Percentiles rank a stretch among this genome's conserved stretches.
Conservation (phyloP, 179 eudicot species). For the Silene coronaria region DNA sequence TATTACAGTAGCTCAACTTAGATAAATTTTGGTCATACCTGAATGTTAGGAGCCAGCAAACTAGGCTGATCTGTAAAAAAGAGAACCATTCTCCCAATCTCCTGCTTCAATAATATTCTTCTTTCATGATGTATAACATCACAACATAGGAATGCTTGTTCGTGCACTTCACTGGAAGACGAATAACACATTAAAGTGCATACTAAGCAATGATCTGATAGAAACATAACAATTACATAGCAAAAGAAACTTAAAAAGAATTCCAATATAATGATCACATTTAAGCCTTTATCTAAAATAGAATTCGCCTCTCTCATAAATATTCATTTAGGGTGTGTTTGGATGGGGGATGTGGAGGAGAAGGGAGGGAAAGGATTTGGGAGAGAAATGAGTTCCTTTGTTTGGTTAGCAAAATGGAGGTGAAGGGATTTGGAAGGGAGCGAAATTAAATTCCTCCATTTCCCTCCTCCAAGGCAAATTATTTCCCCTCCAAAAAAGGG, state of each 20-base stretch:
- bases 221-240: neutral
- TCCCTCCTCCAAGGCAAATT: no score
- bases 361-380: no score
- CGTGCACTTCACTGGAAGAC: conserved; percentile 79
- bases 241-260: neutral
- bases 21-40: conserved; percentile 39
- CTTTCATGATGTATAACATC: conserved; percentile 91
- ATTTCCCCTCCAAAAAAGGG: no score
- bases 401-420: no score
- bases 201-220: neutral
- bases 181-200: conserved; percentile 11
- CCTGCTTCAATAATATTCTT: conserved; percentile 86
- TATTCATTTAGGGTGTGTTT: neutral
- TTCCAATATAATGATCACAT: neutral
- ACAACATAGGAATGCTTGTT: conserved; percentile 78
- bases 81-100: conserved; percentile 95
- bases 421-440: no score
- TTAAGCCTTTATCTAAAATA: neutral
- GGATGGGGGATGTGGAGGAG: no score
- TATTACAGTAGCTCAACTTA: conserved; percentile 37
- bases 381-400: no score
- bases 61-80: conserved; percentile 97
- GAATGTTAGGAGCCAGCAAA: conserved; percentile 94
- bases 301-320: neutral
- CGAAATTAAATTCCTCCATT: no score